phyloP scores from a whole-genome alignment of 176 grass and related monocot species.

The Carex pumila region DNA sequence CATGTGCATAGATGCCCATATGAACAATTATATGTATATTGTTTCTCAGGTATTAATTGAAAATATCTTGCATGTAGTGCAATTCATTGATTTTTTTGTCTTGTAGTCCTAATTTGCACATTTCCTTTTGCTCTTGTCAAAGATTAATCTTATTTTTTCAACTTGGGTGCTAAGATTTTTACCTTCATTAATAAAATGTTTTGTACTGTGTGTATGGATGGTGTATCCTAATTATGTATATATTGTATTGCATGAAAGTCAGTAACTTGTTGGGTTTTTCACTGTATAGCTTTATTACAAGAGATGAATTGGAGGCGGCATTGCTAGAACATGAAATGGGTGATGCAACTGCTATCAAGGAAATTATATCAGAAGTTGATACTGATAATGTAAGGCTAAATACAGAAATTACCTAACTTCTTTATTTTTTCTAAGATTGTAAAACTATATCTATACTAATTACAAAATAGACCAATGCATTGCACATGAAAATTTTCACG shows the following conservation, averaged over 20 bases:
- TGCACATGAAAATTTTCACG: not conserved
- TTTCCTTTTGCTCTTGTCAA: not conserved
- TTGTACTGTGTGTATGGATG: not conserved
- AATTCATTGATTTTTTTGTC: not conserved
- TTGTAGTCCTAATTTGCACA: not conserved
- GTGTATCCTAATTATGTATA: not conserved
- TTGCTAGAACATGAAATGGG: constrained; percentile 96
- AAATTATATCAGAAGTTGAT: constrained; percentile 95
- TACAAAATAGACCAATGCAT: not conserved
- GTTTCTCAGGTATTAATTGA: not conserved
- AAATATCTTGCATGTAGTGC: not conserved
- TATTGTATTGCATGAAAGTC: not conserved
- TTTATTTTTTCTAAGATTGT: not conserved
- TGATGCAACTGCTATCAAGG: constrained; percentile 68
- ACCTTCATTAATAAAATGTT: not conserved
- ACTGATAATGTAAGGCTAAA: constrained; percentile 72
- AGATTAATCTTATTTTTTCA: not conserved
- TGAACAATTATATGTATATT: not conserved
- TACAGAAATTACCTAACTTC: not conserved
- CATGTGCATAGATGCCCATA: not conserved
- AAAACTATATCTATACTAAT: not conserved
- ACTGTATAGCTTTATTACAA: constrained; percentile 73
- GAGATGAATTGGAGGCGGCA: constrained; percentile 87
- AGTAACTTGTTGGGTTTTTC: not conserved
- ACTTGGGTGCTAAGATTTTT: not conserved